A percentile compares a stretch with the other conserved stretches of the same genome.
Evolutionary conservation across 805 yeast species (phyloP).

Genomic region (Lipomyces spencermartinsiae): DNA sequence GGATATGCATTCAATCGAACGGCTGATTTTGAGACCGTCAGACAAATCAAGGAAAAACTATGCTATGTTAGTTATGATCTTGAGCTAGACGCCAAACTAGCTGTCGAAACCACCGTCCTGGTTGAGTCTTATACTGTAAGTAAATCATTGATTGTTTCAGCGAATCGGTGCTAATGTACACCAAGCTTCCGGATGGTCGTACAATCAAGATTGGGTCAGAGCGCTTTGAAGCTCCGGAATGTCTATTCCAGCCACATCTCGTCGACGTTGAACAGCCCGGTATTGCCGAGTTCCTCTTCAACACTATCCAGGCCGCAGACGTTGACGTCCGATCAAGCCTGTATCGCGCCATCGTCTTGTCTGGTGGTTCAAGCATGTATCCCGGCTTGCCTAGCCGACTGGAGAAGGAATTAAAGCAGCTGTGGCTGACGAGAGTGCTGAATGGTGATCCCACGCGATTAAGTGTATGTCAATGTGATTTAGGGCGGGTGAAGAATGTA

Average conservation of each 20-base stretch:
- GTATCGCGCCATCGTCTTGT: slow-evolving; percentile 88
- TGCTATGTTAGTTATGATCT: slow-evolving; percentile 95
- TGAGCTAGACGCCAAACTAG: slow-evolving; percentile 82
- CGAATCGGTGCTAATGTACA: neutral
- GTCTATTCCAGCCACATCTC: slow-evolving; percentile 92
- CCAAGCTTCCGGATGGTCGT: slow-evolving; percentile 96
- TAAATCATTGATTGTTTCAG: neutral
- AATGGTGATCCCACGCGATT: slow-evolving; percentile 85
- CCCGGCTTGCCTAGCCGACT: slow-evolving; percentile 96
- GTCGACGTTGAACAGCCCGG: slow-evolving; percentile 98
- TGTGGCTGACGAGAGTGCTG: slow-evolving; percentile 89
- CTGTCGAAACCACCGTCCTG: slow-evolving; percentile 93
- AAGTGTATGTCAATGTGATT: slow-evolving; percentile 26
- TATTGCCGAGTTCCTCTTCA: slow-evolving; percentile 89
- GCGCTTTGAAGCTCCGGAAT: slow-evolving; percentile 95
- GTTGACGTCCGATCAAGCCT: slow-evolving; percentile 89
- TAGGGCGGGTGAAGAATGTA: neutral
- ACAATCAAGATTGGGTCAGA: slow-evolving; percentile 92
- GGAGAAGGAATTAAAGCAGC: slow-evolving; percentile 94
- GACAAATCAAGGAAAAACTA: slow-evolving; percentile 94
- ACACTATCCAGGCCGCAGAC: slow-evolving; percentile 93
- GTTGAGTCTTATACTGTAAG: slow-evolving; percentile 69
- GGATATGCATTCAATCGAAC: slow-evolving; percentile 98
- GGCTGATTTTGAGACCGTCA: slow-evolving; percentile 96
- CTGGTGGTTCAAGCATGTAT: slow-evolving; percentile 99